Percentiles rank a stretch among this genome's conserved stretches.
phyloP scores from a whole-genome alignment of 805 yeast species.

The Brettanomyces nanus region DNA sequence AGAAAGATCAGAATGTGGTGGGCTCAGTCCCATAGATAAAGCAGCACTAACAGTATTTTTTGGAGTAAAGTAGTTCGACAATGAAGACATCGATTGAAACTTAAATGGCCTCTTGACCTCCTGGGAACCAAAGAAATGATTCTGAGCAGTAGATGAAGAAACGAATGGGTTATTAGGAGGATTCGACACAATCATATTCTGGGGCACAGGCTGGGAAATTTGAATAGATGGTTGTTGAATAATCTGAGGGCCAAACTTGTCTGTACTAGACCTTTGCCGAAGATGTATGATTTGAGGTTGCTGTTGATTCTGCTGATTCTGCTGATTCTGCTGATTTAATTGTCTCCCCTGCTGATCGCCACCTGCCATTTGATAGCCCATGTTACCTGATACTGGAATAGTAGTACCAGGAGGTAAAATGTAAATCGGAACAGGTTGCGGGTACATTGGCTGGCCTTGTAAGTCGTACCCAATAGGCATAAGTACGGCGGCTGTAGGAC shows the following conservation, averaged over 20 bases:
- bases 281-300: too few species aligned
- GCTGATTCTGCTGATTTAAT: conserved; percentile 8
- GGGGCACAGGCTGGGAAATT: neutral
- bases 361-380: conserved; percentile 9
- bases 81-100: neutral
- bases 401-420: conserved; percentile 19
- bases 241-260: too few species aligned
- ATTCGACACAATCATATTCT: neutral
- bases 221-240: too few species aligned
- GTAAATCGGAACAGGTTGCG: conserved; percentile 25
- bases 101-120: neutral
- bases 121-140: neutral
- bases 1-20: conserved; percentile 23
- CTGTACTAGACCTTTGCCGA: too few species aligned
- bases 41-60: too few species aligned
- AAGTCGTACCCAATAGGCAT: conserved; percentile 25
- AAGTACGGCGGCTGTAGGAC: conserved; percentile 10
- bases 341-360: conserved; percentile 1
- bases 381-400: conserved; percentile 12
- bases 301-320: conserved; percentile 9
- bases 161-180: neutral
- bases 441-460: conserved; percentile 24
- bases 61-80: conserved; percentile 1
- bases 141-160: neutral
- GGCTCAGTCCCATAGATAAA: conserved; percentile 16